phyloP scores from a whole-genome alignment of 208 protist species.

The Giardia muris region DNA sequence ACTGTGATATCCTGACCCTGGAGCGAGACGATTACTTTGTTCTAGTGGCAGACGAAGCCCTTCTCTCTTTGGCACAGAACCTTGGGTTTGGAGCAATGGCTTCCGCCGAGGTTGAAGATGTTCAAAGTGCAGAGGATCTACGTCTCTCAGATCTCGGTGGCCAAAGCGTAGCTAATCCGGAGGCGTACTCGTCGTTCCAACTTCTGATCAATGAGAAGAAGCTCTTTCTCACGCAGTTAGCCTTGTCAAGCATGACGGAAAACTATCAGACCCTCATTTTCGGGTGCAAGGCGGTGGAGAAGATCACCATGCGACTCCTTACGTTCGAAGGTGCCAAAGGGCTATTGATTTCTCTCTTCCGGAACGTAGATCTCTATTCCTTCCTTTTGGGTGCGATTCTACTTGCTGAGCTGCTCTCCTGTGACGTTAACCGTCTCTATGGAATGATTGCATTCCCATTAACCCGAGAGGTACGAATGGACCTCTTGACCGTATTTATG shows the following conservation, averaged over 20 bases:
- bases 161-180: no score
- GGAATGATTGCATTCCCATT: not conserved
- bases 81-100: not conserved
- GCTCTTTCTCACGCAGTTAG: not conserved
- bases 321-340: not conserved
- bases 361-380: not conserved
- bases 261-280: not conserved
- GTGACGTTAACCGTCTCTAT: not conserved
- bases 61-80: not conserved
- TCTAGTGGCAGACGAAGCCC: not conserved
- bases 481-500: not conserved
- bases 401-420: not conserved
- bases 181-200: not conserved
- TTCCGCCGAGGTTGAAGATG: not conserved
- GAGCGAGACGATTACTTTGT: not conserved
- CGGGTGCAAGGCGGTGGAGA: not conserved
- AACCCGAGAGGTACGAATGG: not conserved
- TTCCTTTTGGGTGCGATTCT: not conserved
- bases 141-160: no score
- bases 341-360: not conserved
- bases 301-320: not conserved
- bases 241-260: not conserved
- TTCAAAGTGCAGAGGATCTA: no score
- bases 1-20: not conserved
- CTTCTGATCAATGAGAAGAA: not conserved